Percentiles rank a stretch among this genome's conserved stretches.
Conservation (phyloP, 768 basidiomycete genomes). For the Sporobolomyces pararoseus region DNA sequence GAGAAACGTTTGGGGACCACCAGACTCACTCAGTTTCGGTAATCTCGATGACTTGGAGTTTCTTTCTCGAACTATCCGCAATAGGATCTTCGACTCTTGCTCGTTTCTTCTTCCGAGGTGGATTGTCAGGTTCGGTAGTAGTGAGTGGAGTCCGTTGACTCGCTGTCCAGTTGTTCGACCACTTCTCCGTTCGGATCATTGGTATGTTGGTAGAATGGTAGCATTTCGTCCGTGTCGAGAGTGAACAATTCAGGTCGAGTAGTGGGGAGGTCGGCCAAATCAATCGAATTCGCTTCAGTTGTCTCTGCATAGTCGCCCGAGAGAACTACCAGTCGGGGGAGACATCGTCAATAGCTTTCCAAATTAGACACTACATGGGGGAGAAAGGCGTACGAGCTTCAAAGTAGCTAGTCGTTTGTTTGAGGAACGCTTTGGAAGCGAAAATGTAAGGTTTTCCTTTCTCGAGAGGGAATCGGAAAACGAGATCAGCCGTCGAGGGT, state of each 20-base stretch:
- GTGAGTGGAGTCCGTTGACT: no score
- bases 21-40: not conserved
- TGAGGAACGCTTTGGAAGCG: not conserved
- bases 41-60: not conserved
- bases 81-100: no score
- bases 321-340: not conserved
- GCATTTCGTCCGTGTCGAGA: not conserved
- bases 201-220: not conserved
- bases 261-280: not conserved
- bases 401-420: not conserved
- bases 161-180: no score
- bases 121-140: no score
- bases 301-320: not conserved
- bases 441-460: not conserved
- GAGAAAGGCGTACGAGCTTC: not conserved
- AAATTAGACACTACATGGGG: no score
- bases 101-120: no score
- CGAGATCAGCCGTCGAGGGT: not conserved
- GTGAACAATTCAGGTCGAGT: no score
- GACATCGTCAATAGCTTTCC: no score
- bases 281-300: not conserved
- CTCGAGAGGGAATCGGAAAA: not conserved
- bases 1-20: not conserved
- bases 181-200: not conserved
- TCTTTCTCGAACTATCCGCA: no score